A percentile compares a stretch with the other conserved stretches of the same genome.
phyloP scores from a whole-genome alignment of 805 yeast genomes.

The Teunomyces cretensis region DNA sequence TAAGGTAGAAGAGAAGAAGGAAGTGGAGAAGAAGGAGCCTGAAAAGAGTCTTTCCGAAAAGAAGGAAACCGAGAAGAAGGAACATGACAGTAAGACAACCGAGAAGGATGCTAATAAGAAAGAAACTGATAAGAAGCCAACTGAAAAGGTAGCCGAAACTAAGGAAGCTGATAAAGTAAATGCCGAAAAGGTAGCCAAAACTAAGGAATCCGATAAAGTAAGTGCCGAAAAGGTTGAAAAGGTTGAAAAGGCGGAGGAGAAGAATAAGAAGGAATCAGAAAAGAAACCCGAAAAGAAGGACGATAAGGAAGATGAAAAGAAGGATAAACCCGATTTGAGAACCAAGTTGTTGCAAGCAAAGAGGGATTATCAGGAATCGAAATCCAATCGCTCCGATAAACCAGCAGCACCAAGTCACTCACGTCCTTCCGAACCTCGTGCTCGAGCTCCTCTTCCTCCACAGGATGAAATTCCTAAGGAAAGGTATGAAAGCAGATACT shows the following conservation, averaged over 20 bases:
- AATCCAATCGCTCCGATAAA: conserved; percentile 1
- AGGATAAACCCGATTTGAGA: conserved; percentile 16
- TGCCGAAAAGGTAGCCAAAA: background rate
- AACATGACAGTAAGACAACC: conserved; percentile 8
- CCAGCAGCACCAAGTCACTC: conserved; percentile 1
- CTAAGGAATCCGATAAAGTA: background rate
- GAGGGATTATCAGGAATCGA: conserved; percentile 16
- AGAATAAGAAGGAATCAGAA: conserved; percentile 12
- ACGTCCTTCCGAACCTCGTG: conserved; percentile 7
- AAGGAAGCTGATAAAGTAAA: background rate
- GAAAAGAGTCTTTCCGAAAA: background rate
- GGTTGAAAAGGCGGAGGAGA: conserved; percentile 5
- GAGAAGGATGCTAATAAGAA: background rate
- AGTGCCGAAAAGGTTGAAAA: background rate
- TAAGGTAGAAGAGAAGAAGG: conserved; percentile 5
- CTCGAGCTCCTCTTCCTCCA: conserved; percentile 23
- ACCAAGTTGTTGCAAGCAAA: conserved; percentile 23
- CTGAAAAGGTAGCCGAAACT: conserved; percentile 1
- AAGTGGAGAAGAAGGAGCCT: conserved; percentile 5
- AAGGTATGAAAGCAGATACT: background rate
- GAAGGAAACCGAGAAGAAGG: background rate
- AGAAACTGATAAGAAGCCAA: no score
- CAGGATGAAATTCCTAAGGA: conserved; percentile 16
- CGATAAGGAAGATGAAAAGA: background rate
- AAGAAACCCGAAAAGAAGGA: conserved; percentile 10